Evolutionary conservation across 371 early-diverging fungal genomes (phyloP).

Genomic region (Mortierella sp.): DNA sequence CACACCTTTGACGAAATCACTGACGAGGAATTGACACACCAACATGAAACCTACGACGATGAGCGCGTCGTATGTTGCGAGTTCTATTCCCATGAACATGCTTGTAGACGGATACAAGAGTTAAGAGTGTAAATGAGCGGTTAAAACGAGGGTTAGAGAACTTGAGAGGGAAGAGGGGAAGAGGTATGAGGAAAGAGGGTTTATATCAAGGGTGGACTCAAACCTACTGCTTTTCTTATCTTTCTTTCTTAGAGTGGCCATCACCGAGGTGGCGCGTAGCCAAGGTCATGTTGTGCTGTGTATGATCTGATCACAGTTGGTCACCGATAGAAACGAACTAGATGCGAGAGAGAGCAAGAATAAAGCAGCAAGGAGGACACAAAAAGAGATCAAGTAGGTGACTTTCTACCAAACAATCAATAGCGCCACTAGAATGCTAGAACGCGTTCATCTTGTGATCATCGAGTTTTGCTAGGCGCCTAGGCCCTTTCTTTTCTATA

Average conservation of each 20-base stretch:
- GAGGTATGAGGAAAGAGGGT: not conserved
- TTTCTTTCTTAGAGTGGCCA: not conserved
- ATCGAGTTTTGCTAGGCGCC: not conserved
- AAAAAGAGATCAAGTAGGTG: not conserved
- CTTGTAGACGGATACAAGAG: not conserved
- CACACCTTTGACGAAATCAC: too few species aligned
- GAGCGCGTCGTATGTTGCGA: slow-evolving; percentile 19
- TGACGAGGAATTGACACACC: not conserved
- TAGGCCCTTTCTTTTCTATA: not conserved
- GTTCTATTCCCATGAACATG: slow-evolving; percentile 2
- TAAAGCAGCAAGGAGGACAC: not conserved
- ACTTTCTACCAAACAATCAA: not conserved
- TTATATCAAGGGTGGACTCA: not conserved
- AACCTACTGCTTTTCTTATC: not conserved
- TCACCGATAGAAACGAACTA: not conserved
- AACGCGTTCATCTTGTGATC: not conserved
- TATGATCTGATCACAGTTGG: not conserved
- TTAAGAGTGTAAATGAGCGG: not conserved
- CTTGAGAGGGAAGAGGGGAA: not conserved
- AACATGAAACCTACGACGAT: slow-evolving; percentile 26
- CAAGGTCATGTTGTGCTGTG: not conserved
- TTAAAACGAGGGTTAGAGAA: not conserved
- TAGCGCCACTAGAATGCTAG: not conserved
- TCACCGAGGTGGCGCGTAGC: not conserved
- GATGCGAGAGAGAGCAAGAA: not conserved